Evolutionary conservation across 2,329 filamentous ascomycete species (phyloP).

Genomic region (Gremmenia infestans): DNA sequence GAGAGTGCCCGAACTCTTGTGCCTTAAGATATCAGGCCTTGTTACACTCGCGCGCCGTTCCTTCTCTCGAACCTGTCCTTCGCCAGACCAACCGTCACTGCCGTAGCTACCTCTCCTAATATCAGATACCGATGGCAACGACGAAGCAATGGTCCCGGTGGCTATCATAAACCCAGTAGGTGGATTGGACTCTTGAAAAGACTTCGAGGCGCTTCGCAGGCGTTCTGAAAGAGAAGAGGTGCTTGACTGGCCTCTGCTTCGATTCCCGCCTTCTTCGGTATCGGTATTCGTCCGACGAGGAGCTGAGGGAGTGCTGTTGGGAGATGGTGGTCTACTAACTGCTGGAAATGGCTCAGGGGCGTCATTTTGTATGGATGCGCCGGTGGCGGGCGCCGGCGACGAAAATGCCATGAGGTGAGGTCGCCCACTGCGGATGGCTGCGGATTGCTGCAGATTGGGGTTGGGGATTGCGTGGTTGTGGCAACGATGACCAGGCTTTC

Average conservation of each 20-base stretch:
- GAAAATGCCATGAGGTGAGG: slow-evolving; percentile 1
- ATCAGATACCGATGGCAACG: slow-evolving; percentile 27
- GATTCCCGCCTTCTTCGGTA: slow-evolving; percentile 5
- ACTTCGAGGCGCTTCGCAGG: slow-evolving; percentile 28
- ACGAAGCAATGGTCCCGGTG: slow-evolving; percentile 39
- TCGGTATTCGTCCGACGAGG: slow-evolving; percentile 9
- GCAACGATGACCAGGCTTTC: not conserved
- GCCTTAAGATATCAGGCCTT: slow-evolving; percentile 8
- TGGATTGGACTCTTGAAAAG: slow-evolving; percentile 42
- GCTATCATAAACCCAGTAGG: slow-evolving; percentile 45
- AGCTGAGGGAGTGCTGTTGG: slow-evolving; percentile 2
- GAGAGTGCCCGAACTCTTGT: slow-evolving; percentile 10
- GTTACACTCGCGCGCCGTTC: slow-evolving; percentile 22
- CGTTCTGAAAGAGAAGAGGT: slow-evolving; percentile 23
- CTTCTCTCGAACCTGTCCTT: slow-evolving; percentile 29
- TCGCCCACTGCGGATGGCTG: not conserved
- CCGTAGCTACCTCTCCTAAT: slow-evolving; percentile 29
- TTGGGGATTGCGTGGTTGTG: not conserved
- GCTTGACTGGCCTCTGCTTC: slow-evolving; percentile 13
- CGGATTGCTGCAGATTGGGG: not conserved
- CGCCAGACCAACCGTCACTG: slow-evolving; percentile 28
- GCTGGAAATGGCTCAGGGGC: slow-evolving; percentile 16
- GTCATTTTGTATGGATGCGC: slow-evolving; percentile 10
- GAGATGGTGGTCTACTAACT: slow-evolving; percentile 11
- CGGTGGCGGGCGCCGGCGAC: not conserved